Conservation (phyloP, 371 early-diverging fungal genomes). For the Mucor racemosus region DNA sequence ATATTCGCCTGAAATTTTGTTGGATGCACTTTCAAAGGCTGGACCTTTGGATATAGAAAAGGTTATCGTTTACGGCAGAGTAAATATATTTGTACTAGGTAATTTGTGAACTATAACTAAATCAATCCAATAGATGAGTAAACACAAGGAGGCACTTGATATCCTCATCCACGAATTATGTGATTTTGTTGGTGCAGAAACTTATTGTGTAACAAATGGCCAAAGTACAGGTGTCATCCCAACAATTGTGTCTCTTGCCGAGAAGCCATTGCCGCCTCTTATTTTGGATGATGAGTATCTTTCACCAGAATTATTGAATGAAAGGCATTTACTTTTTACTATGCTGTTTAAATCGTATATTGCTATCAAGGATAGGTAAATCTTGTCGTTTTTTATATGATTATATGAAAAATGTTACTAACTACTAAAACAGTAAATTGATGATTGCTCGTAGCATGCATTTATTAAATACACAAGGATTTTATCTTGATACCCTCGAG, state of each 20-base stretch:
- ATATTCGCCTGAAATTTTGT: slow-evolving; percentile 34
- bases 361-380: slow-evolving; percentile 39
- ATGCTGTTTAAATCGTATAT: slow-evolving; percentile 49
- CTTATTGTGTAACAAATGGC: slow-evolving; percentile 64
- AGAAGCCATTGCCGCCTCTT: slow-evolving; percentile 14
- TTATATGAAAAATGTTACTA: not conserved
- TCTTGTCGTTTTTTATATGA: not conserved
- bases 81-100: slow-evolving; percentile 22
- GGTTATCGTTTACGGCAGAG: slow-evolving; percentile 57
- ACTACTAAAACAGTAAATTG: slow-evolving; percentile 32
- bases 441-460: slow-evolving; percentile 55
- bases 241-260: slow-evolving; percentile 27
- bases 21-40: slow-evolving; percentile 33
- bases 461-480: slow-evolving; percentile 64
- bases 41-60: slow-evolving; percentile 53
- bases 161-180: slow-evolving; percentile 58
- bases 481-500: slow-evolving; percentile 65
- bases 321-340: slow-evolving; percentile 41
- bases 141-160: slow-evolving; percentile 58
- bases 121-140: slow-evolving; percentile 39
- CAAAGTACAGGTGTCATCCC: slow-evolving; percentile 43
- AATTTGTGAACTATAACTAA: not conserved
- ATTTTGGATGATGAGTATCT: slow-evolving; percentile 11
- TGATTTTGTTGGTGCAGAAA: slow-evolving; percentile 72
- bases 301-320: slow-evolving; percentile 25